phyloP scores from a whole-genome alignment of 2,329 filamentous ascomycete species.

The Fusarium camptoceras region DNA sequence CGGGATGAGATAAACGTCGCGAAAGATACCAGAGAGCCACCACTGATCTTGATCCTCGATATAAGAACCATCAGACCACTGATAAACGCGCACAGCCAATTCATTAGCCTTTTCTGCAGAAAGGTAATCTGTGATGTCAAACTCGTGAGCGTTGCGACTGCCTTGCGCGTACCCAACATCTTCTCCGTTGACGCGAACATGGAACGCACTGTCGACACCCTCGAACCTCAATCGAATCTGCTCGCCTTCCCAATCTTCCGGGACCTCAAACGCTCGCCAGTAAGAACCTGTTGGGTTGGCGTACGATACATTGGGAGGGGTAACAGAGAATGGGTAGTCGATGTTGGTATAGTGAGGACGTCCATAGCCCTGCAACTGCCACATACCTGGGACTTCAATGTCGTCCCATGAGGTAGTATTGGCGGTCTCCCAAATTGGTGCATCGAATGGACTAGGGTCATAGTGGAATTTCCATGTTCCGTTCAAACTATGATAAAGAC shows the following conservation, averaged over 20 bases:
- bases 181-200: slow-evolving; percentile 76
- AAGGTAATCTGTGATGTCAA: slow-evolving; percentile 72
- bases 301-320: slow-evolving; percentile 72
- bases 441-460: slow-evolving; percentile 12
- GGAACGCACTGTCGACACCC: slow-evolving; percentile 78
- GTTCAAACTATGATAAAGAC: slow-evolving; percentile 8
- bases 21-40: slow-evolving; percentile 72
- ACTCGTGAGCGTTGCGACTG: slow-evolving; percentile 77
- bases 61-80: slow-evolving; percentile 78
- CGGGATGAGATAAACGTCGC: slow-evolving; percentile 73
- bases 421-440: slow-evolving; percentile 7
- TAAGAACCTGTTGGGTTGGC: slow-evolving; percentile 76
- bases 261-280: slow-evolving; percentile 66
- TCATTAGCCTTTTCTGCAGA: slow-evolving; percentile 60
- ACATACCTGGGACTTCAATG: slow-evolving; percentile 74
- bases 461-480: slow-evolving; percentile 34
- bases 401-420: slow-evolving; percentile 43
- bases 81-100: slow-evolving; percentile 76
- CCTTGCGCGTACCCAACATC: slow-evolving; percentile 79
- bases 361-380: slow-evolving; percentile 77
- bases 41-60: slow-evolving; percentile 79
- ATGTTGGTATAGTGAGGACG: slow-evolving; percentile 77
- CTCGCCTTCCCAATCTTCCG: slow-evolving; percentile 57
- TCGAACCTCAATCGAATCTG: slow-evolving; percentile 78
- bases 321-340: slow-evolving; percentile 73